Conservation (phyloP, 2,329 filamentous ascomycete genomes). For the Clarireedia homoeocarpa region DNA sequence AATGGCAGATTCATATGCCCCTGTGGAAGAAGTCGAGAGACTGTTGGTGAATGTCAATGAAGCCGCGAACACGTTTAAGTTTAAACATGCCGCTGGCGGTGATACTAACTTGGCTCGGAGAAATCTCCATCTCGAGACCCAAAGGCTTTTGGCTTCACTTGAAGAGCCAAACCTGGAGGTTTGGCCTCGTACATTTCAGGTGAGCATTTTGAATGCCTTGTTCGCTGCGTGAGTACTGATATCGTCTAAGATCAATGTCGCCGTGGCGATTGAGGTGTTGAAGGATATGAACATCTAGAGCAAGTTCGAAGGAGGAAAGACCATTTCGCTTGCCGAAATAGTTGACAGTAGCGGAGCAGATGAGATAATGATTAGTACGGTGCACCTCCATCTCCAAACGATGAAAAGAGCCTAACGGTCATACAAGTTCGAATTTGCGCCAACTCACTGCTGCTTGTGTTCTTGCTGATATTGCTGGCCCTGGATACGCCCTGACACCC, state of each 20-base stretch:
- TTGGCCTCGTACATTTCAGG: slow-evolving; percentile 20
- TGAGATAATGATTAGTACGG: slow-evolving; percentile 20
- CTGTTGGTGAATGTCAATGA: background rate
- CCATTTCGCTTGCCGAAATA: slow-evolving; percentile 14
- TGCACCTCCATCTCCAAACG: background rate
- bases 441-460: slow-evolving; percentile 18
- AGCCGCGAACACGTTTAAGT: background rate
- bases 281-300: slow-evolving; percentile 16
- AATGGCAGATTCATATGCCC: background rate
- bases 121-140: slow-evolving; percentile 17
- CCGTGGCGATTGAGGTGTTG: slow-evolving; percentile 17
- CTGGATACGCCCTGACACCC: slow-evolving; percentile 13
- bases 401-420: background rate
- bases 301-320: slow-evolving; percentile 18
- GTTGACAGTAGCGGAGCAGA: slow-evolving; percentile 16
- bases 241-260: slow-evolving; percentile 16
- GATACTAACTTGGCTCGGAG: slow-evolving; percentile 12
- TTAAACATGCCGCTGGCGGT: background rate
- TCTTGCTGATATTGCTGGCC: slow-evolving; percentile 11
- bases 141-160: slow-evolving; percentile 18
- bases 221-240: background rate
- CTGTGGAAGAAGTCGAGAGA: background rate
- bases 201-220: slow-evolving; percentile 3
- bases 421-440: background rate
- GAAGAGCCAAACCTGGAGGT: slow-evolving; percentile 22